Evolutionary conservation across 177 flowering plant species (phyloP).

Genomic region (Telopea speciosissima): DNA sequence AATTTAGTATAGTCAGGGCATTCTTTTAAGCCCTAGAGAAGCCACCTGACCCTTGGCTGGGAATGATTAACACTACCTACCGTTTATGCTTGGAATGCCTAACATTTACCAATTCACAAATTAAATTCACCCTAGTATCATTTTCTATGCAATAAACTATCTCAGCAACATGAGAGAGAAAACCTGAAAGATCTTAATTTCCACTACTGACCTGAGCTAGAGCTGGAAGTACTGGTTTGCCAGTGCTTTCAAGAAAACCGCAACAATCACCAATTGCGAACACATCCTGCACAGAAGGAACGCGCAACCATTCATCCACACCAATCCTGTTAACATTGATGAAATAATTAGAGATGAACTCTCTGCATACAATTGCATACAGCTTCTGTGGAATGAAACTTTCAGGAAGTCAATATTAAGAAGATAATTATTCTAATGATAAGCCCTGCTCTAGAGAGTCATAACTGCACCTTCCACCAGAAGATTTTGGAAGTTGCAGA

Average conservation of each 20-base stretch:
- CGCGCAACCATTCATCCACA: conserved; percentile 90
- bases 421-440: background rate
- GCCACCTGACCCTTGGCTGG: too few relatives aligned
- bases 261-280: conserved; percentile 90
- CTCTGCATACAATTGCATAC: background rate
- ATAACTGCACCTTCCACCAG: conserved; percentile 75
- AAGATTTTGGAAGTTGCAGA: conserved; percentile 65
- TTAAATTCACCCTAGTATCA: background rate
- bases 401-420: background rate
- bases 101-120: background rate
- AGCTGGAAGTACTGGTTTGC: conserved; percentile 83
- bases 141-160: background rate
- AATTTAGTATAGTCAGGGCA: too few relatives aligned
- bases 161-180: background rate
- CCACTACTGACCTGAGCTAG: conserved; percentile 68
- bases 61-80: background rate
- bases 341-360: conserved; percentile 4
- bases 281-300: conserved; percentile 79
- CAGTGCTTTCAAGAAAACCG: conserved; percentile 89
- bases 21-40: too few relatives aligned
- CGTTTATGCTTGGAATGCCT: background rate
- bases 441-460: background rate
- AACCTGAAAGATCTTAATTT: background rate
- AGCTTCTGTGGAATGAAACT: background rate
- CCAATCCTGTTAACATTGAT: conserved; percentile 61